Evolutionary conservation across 139 green algal species (phyloP), one percentile per base, ranked within the genome.

Genomic region (Choricystis sp.): DNA sequence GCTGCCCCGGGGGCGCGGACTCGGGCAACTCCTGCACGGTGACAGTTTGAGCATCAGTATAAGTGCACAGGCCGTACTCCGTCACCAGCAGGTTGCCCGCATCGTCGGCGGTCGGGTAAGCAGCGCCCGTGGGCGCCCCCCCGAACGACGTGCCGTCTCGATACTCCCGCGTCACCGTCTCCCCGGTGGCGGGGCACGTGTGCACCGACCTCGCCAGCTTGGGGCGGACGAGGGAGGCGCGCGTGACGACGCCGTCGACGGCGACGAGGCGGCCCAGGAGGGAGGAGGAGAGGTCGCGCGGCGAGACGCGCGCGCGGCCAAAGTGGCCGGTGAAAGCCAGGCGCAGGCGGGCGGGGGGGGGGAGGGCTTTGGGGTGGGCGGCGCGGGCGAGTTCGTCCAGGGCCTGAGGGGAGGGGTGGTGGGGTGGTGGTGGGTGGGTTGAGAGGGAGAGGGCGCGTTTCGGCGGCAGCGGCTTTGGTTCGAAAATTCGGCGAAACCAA

Each of bases 11-110:
- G 1, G 93, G 93, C 2, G 93, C 79, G 1, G 86, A 95, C 77
- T 99, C 93, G 19, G 93, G 93, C 66, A 97, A 88, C 81, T 98
- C 93, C 77, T 98, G 92, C 9, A 98, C 74, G 26, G 79, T 81
- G 19, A 95, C 52, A 0, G 79, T 69, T 74, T 95, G 88, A 71
- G 90, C 83, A 81, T 99, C 86, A 25, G 77, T 72, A 78, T 93
- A 99, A n/a, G 75, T 74, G 80, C 83, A 95, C 40, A 94, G 79
- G 26, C 93, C 93, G 68, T 89, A 97, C 81, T 98, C 87, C 2
- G 88, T 97, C 57, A 77, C 81, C 19, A 99, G 79, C 24, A 91
- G 69, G 77, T 97, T 89, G 58, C 86, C 84, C 0, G 26, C 57
- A 21, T 87, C 76, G 66, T 96, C 89, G 57, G 77, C 77, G 24